A percentile compares a stretch with the other conserved stretches of the same genome.
Evolutionary conservation across 2,329 filamentous ascomycete species (phyloP).

Genomic region (Fusarium succisae): DNA sequence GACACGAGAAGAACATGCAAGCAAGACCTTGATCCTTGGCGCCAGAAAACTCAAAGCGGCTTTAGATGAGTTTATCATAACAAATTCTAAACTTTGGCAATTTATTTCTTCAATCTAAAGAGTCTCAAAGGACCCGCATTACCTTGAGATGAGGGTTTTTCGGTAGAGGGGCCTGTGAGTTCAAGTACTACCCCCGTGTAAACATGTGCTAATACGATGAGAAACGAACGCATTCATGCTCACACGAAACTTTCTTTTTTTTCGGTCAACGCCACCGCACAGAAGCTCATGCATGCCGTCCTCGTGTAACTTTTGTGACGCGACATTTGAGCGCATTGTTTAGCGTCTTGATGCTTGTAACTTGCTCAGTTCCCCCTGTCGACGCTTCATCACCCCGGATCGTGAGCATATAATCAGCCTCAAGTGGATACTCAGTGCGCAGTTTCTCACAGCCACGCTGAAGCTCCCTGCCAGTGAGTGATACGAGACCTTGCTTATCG

Average conservation of each 20-base stretch:
- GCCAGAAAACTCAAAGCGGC: not conserved
- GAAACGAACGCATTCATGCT: constrained; percentile 10
- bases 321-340: constrained; percentile 3
- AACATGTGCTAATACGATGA: not conserved
- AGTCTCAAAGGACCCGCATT: too few species aligned
- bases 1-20: not conserved
- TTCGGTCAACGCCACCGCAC: not conserved
- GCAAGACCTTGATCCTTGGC: not conserved
- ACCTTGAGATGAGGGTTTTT: not conserved
- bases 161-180: too few species aligned
- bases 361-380: not conserved
- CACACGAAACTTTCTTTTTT: not conserved
- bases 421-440: not conserved
- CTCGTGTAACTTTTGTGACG: not conserved
- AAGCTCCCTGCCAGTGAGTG: not conserved
- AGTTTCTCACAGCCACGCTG: not conserved
- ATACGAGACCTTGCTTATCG: not conserved
- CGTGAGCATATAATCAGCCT: not conserved
- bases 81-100: not conserved
- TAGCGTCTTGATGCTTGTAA: not conserved
- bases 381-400: not conserved
- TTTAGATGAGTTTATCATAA: not conserved
- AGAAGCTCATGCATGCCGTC: too few species aligned
- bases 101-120: not conserved
- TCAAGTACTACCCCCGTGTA: too few species aligned